Base-by-base conservation (phyloP, 2,329 filamentous ascomycete species). In the Pseudogymnoascus sp. region DNA sequence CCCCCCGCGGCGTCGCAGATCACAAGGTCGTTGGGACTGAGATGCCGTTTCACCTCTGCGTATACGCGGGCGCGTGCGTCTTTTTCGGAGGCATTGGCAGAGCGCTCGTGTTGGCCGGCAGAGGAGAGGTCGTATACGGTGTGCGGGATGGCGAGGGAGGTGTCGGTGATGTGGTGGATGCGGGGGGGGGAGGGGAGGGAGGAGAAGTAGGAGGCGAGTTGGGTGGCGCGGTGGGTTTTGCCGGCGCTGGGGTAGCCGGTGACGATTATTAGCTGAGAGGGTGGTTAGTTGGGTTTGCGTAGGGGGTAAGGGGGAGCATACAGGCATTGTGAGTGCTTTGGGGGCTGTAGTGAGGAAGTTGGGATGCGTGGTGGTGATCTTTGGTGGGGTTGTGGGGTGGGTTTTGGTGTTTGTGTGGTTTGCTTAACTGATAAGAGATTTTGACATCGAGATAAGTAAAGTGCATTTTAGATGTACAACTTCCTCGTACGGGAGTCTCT, bases 51-150 rank as follows among this genome's bases (percentile, higher is more conserved):
- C 53, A 93, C 88, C 65, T 90, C 89, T 65, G 84, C 90, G 73
- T 89, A 91, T 62, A 91, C 80, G 43, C 85, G 82, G 1, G 90
- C 90, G 26, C 90, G 85, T 1, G 90, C 90, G 76, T 93, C 89
- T 74, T 96, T 96, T 72, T 96, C 90, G 1, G 86, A 83, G 26
- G 85, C 83, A 69, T 89, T 89, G 64, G 89, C 89, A 26, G 88
- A 89, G 65, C 89, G 85, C 35, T 83, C 81, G 70, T 88, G 84
- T 3, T 80, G 81, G 2, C 81, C 81, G 22, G 85, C 76, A 19
- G 75, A 74, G 2, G 83, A 84, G 41, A 88, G 81, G 70, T 88
- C 85, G 78, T 93, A 93, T 43, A 90, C 89, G 63, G 81, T 72
- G 65, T 89, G 88, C 2, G 85, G 79, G 63, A 93, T 86, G 50